Evolutionary conservation across 2,329 filamentous ascomycete genomes (phyloP).

Genomic region (Arthrocladium fulminans): DNA sequence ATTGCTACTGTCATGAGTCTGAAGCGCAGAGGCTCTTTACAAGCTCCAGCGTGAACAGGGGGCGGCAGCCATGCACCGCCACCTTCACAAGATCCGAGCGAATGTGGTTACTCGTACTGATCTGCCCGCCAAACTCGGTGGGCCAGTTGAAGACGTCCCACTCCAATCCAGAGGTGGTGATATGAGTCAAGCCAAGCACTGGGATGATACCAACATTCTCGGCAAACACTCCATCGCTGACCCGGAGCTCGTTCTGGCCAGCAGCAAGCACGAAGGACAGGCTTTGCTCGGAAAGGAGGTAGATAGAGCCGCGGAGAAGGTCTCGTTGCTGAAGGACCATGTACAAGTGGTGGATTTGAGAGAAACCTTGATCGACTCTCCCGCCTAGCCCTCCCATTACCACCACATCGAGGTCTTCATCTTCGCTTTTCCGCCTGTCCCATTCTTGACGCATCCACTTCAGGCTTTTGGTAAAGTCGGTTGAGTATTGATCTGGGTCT

Average conservation of each 20-base stretch:
- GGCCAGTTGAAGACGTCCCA: constrained; percentile 85
- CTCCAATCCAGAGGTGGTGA: constrained; percentile 71
- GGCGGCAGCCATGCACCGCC: constrained; percentile 42
- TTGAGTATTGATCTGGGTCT: constrained; percentile 74
- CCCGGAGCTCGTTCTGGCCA: constrained; percentile 59
- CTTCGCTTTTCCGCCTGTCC: constrained; percentile 12
- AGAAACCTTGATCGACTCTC: constrained; percentile 84
- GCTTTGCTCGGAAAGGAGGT: constrained; percentile 70
- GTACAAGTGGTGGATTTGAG: constrained; percentile 77
- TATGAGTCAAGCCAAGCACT: constrained; percentile 65
- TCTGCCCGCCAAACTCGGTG: constrained; percentile 61
- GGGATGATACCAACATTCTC: constrained; percentile 82
- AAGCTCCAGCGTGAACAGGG: constrained; percentile 66
- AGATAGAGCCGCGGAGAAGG: constrained; percentile 53
- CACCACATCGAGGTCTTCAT: constrained; percentile 53
- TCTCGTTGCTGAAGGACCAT: constrained; percentile 32
- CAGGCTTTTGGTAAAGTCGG: constrained; percentile 82
- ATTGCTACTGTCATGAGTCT: neutral
- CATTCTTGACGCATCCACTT: constrained; percentile 39
- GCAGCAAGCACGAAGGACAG: constrained; percentile 71
- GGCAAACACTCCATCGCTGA: constrained; percentile 52
- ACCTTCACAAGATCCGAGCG: constrained; percentile 53
- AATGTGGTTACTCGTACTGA: constrained; percentile 78
- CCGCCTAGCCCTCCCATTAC: constrained; percentile 79
- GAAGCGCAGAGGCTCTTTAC: constrained; percentile 26